These are phyloP conservation scores for Auriscalpium microsporum DNA, from an alignment of 768 basidiomycete species.

Conservation along the genomic window DNA sequence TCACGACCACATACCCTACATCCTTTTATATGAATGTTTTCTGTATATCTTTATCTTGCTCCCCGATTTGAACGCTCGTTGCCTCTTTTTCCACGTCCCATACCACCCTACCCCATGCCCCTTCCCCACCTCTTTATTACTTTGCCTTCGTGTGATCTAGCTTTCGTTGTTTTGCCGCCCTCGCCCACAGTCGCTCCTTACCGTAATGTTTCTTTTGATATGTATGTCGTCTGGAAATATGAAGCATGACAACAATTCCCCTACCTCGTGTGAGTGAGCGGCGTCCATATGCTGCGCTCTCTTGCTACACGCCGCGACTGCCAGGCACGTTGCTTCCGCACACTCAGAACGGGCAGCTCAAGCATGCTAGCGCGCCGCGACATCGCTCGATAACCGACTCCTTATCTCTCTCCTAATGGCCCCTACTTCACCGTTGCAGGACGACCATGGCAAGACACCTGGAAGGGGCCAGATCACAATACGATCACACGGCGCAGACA, in stretches of 20 bases:
- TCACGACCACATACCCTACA: slow-evolving; percentile 4
- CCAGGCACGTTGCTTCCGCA: too few relatives aligned
- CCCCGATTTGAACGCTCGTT: neutral
- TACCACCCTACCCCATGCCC: neutral
- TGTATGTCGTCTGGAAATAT: slow-evolving; percentile 1
- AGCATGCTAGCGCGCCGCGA: neutral
- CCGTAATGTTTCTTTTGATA: neutral
- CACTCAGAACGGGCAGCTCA: neutral
- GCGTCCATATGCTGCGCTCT: too few relatives aligned
- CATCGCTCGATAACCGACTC: neutral
- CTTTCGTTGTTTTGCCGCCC: neutral
- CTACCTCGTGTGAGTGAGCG: neutral
- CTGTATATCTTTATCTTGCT: neutral
- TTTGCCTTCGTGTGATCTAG: neutral
- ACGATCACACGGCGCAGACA: slow-evolving; percentile 42
- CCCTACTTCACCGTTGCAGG: neutral
- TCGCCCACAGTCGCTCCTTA: neutral
- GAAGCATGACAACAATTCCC: neutral
- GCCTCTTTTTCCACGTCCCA: neutral
- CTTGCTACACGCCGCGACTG: too few relatives aligned
- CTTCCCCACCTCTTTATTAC: neutral
- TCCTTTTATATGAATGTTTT: neutral
- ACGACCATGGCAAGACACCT: slow-evolving; percentile 4
- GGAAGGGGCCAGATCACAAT: slow-evolving; percentile 57
- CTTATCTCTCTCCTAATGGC: neutral